Evolutionary conservation across 768 basidiomycete species (phyloP), one percentile per base, ranked within the genome.

Genomic region (Candolleomyces efflorescens): DNA sequence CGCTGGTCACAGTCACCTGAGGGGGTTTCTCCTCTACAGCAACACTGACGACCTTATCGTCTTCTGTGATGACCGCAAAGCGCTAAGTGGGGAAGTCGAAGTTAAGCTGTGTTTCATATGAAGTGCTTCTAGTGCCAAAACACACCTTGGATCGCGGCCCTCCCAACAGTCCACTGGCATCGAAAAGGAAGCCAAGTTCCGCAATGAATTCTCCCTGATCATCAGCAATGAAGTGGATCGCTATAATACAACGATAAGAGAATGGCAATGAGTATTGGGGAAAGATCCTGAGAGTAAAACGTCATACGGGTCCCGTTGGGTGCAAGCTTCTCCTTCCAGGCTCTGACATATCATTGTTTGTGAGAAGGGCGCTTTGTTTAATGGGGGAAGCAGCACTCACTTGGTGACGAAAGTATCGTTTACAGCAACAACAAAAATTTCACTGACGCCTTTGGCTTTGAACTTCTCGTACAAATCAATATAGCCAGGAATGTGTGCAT

Each of bases 381-480:
- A 32, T 38, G 12, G 18, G 36, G 27, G 17, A 24, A 20, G 53
- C 11, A 7, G 53, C 17, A 64, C 76, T 55, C 55, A 81, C 78
- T 85, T 81, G 58, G 78, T 82, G 46, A 90, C 87, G 64, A 89
- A 94, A 6, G 80, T 78, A 67, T 95, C 92, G 68, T 94, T 94
- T 56, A 90, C 86, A 23, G 84, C 75, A 55, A 94, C 72, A 55
- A 94, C 80, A 60, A 84, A 87, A 59, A 92, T 81, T 53, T 82
- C 77, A 59, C 83, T 79, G 65, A 92, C 73, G 11, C 90, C 92
- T 70, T 91, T 93, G 3, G 75, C 81, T 73, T 85, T 85, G 82
- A 90, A 90, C 66, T 85, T 75, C 13, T 85, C 79, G 69, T 82
- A 87, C 54, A 78, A 77, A 55, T 79, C 68, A 61, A 93, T 80